These are phyloP conservation scores for Malus sieversii DNA, from an alignment of 306 rosid species.

Conservation along the genomic window DNA sequence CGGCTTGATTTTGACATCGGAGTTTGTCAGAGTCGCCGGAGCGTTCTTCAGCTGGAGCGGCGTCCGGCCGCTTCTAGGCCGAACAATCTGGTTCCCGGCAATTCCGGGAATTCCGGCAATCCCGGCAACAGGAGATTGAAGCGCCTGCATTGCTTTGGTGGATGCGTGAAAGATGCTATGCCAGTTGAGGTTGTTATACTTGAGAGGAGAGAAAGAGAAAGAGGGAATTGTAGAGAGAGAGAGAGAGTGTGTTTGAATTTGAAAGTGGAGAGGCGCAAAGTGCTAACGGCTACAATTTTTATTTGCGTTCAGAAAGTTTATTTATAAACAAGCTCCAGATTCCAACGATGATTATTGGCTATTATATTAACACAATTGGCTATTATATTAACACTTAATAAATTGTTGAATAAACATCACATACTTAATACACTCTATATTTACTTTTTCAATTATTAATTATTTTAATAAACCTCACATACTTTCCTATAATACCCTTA, in stretches of 20 bases:
- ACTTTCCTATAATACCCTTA: too few relatives aligned
- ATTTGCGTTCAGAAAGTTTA: background rate
- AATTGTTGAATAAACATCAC: too few relatives aligned
- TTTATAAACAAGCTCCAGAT: background rate
- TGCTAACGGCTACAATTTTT: slow-evolving; percentile 76
- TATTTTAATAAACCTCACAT: too few relatives aligned
- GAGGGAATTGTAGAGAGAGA: background rate
- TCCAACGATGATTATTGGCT: background rate
- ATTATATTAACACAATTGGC: too few relatives aligned
- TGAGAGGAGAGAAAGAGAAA: background rate
- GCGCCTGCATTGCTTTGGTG: slow-evolving; percentile 25
- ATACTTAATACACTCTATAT: too few relatives aligned
- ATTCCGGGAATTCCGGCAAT: slow-evolving; percentile 10
- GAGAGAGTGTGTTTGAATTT: slow-evolving; percentile 48
- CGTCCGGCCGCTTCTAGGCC: slow-evolving; percentile 54
- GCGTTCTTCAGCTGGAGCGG: slow-evolving; percentile 70
- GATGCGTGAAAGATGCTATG: background rate
- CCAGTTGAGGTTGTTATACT: background rate
- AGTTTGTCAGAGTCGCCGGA: slow-evolving; percentile 21
- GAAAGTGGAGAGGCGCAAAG: slow-evolving; percentile 70
- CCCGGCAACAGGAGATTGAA: slow-evolving; percentile 27
- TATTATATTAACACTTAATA: too few relatives aligned
- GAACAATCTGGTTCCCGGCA: slow-evolving; percentile 25
- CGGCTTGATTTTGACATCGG: slow-evolving; percentile 22
- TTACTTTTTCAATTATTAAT: too few relatives aligned